A percentile compares a stretch with the other conserved stretches of the same genome.
Conservation (phyloP, 148 eudicot genomes). For the Chenopodium berlandieri region DNA sequence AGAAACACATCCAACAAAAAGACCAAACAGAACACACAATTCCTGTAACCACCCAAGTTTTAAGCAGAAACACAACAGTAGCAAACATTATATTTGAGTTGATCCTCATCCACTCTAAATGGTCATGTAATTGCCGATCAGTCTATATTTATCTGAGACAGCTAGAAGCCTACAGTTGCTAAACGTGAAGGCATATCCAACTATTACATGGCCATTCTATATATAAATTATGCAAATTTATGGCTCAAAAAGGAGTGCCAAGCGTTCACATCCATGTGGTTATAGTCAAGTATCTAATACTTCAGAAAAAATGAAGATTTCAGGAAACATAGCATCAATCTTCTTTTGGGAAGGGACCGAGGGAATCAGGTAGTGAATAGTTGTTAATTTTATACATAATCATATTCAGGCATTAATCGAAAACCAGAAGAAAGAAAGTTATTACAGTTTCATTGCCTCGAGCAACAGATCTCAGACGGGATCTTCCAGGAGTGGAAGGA, state of each 20-base stretch:
- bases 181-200: neutral
- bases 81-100: too few relatives aligned
- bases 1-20: neutral
- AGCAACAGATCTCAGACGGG: slow-evolving; percentile 62
- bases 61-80: too few relatives aligned
- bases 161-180: neutral
- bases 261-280: neutral
- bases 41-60: neutral
- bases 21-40: neutral
- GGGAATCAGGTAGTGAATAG: neutral
- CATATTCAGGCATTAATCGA: slow-evolving; percentile 8
- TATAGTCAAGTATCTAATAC: neutral
- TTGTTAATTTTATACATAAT: neutral
- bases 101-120: neutral
- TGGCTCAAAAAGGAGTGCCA: neutral
- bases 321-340: neutral
- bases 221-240: neutral
- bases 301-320: neutral
- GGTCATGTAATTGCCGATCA: too few relatives aligned
- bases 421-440: slow-evolving; percentile 10
- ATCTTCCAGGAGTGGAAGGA: slow-evolving; percentile 75
- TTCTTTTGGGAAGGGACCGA: neutral
- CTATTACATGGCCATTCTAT: neutral
- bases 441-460: slow-evolving; percentile 67
- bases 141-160: neutral